Evolutionary conservation across 148 eudicot genomes (phyloP), one percentile per base, ranked within the genome.

Genomic region (Amaranthus hypochondriacus): DNA sequence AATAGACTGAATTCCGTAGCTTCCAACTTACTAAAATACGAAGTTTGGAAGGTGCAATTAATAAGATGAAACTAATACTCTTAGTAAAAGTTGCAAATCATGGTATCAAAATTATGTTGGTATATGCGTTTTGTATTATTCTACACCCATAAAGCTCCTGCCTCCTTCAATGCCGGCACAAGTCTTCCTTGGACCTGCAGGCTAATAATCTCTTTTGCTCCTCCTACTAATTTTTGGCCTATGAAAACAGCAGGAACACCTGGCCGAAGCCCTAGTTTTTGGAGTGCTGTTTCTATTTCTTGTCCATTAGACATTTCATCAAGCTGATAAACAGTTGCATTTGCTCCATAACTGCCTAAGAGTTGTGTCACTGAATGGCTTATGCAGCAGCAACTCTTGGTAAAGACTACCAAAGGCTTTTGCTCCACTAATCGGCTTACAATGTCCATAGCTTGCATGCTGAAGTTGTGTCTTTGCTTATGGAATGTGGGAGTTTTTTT

Each of bases 181-280:
- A 89, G 80, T 66, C 86, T 58, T 46, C 87, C 87, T 75, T 82
- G 80, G 66, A 89, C 71, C 61, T 89, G 87, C 54, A 87, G 82
- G 80, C 87, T 85, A 80, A 89, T 81, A 14, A 89, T 71, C 73
- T 89, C 90, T 62, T 89, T 76, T 44, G 90, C 78, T 14, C 92
- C 92, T 4, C 92, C 92, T 8, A 89, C 75, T 66, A 87, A 69
- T 63, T 85, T 73, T 48, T 82, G 77, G 59, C 88, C 90, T 39
- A 89, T 84, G 75, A 83, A 89, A 78, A 89, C 88, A 39, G 84
- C 86, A 3, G 92, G 92, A 48, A 86, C 76, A 43, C 79, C 79
- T 2, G 88, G 79, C 62, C 74, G 54, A 18, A 79, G 81, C 61
- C 92, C 92, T 56, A 77, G 39, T 6, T 69, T 73, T 70, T 69